Evolutionary conservation across 805 yeast species (phyloP), one percentile per base, ranked within the genome.

Genomic region (Teunomyces cretensis): DNA sequence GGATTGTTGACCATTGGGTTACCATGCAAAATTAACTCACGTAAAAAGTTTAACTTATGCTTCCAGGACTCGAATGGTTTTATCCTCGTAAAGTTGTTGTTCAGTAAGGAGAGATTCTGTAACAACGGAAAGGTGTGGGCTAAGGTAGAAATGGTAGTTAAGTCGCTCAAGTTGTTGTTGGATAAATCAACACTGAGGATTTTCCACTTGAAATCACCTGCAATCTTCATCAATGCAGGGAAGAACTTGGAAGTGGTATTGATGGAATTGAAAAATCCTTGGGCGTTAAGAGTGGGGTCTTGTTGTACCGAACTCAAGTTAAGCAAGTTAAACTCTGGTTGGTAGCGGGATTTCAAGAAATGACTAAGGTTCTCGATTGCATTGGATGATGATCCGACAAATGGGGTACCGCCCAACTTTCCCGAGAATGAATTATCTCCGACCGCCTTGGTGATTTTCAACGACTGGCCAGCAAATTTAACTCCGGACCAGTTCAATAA

Each of bases 201-300:
- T 22, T 79, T 81, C n/a, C 72, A 49, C 45, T 71, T 70, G 42
- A 66, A 50, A 43, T 79, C 79, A 3, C 71, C 66, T 1, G 96
- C 96, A 7, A 92, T 65, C 60, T 85, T 87, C 86, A 92, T 80
- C 52, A 94, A 67, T 0, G 98, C 98, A 9, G 89, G 86, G 62
- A 92, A 89, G 77, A 90, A 84, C 64, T 92, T 94, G 11, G 91
- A 76, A 28, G 84, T 76, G 1, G 88, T 81, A 9, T 81, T 65
- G 12, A 78, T 68, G 4, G 82, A 68, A 12, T 79, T 76, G 49
- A 90, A 82, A 42, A 88, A 70, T 0, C 96, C 96, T 48, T 75
- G 76, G 14, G 75, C 67, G 9, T 64, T 67, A 33, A 92, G 70
- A 9, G 66, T 71, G 26, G 78, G 84, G 60, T 88, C 98, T 32